Percentiles rank a stretch among this genome's conserved stretches.
phyloP scores from a whole-genome alignment of 257 asterid genomes.

The Gentiana macrophylla region DNA sequence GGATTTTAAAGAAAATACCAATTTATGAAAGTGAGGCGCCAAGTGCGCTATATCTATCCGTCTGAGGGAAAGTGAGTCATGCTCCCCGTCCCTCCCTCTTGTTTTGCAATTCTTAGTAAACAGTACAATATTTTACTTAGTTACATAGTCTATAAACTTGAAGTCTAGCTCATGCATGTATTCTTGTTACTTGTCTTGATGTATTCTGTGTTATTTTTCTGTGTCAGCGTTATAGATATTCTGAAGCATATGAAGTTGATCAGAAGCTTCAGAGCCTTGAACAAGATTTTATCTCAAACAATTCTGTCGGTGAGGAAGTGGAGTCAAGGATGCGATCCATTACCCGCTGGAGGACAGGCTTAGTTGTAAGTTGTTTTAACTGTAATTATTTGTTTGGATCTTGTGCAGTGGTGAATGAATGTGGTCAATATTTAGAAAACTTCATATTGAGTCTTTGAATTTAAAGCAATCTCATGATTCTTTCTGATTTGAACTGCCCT shows the following conservation, averaged over 20 bases:
- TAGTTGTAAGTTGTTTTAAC: slow-evolving; percentile 61
- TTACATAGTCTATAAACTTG: not conserved
- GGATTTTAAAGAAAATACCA: too few species aligned
- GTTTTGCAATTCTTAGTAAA: not conserved
- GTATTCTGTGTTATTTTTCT: slow-evolving; percentile 3
- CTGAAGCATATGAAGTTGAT: slow-evolving; percentile 82
- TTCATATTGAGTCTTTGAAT: too few species aligned
- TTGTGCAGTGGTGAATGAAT: not conserved
- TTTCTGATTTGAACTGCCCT: too few species aligned
- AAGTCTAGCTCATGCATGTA: too few species aligned
- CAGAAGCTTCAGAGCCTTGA: slow-evolving; percentile 52
- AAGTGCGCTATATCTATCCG: too few species aligned
- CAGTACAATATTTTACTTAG: not conserved
- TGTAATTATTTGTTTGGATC: not conserved
- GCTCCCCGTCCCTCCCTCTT: too few species aligned
- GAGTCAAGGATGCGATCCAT: slow-evolving; percentile 39
- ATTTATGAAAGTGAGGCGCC: too few species aligned
- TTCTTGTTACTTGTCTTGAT: too few species aligned
- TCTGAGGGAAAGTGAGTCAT: too few species aligned
- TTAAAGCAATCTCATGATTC: too few species aligned
- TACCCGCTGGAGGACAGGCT: slow-evolving; percentile 64
- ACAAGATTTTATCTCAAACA: slow-evolving; percentile 50
- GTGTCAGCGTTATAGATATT: slow-evolving; percentile 70
- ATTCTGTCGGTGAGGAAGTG: slow-evolving; percentile 30
- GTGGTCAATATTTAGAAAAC: too few species aligned